Evolutionary conservation across 2,329 filamentous ascomycete genomes (phyloP).

Genomic region (Pseudogymnoascus sp.): DNA sequence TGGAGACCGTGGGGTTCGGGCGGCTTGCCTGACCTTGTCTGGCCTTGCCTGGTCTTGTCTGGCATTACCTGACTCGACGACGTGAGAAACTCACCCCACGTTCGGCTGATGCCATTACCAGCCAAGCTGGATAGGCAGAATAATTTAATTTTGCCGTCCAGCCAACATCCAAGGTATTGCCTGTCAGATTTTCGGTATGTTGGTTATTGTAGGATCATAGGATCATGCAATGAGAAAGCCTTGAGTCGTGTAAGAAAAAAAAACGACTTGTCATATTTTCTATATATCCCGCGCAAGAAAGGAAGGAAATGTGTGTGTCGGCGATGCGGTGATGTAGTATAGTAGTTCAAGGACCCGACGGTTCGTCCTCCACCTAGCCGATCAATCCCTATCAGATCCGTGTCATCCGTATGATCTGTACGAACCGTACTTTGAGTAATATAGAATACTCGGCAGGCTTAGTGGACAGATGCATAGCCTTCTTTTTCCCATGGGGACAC

Average conservation of each 20-base stretch:
- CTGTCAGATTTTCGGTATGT: background rate
- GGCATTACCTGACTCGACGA: background rate
- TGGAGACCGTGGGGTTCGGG: background rate
- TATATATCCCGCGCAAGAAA: background rate
- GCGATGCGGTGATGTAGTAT: too few relatives aligned
- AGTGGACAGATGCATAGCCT: background rate
- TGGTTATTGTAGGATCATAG: background rate
- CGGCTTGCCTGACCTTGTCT: background rate
- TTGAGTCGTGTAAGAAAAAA: background rate
- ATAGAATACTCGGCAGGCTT: background rate
- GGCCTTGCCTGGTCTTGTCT: background rate
- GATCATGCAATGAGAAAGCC: background rate
- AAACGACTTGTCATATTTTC: background rate
- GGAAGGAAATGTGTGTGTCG: background rate
- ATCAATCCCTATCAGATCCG: background rate
- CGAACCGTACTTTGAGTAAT: background rate
- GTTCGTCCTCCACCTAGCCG: background rate
- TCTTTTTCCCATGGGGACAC: background rate
- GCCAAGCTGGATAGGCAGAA: background rate
- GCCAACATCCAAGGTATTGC: background rate
- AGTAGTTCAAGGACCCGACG: background rate
- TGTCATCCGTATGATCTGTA: background rate
- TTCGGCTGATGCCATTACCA: background rate
- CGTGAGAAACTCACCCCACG: slow-evolving; percentile 1
- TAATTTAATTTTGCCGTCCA: background rate